phyloP scores from a whole-genome alignment of 176 grass and related monocot genomes.

The Aegilops sharonensis region DNA sequence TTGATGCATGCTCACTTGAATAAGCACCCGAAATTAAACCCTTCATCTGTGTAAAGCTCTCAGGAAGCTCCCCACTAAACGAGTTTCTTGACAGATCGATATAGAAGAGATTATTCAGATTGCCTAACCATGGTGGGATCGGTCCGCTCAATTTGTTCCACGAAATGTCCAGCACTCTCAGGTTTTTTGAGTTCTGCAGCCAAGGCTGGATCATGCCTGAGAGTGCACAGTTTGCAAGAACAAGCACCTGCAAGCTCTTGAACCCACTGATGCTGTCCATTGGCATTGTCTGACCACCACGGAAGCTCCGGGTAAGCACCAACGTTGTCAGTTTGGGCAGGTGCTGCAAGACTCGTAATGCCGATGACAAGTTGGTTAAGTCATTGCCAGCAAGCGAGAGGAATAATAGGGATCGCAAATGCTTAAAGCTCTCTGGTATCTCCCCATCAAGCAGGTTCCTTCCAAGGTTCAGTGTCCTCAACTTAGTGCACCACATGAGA shows the following conservation, averaged over 20 bases:
- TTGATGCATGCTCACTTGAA: neutral
- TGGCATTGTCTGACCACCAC: constrained; percentile 35
- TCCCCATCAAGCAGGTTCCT: constrained; percentile 49
- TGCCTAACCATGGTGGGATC: constrained; percentile 54
- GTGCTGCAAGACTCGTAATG: constrained; percentile 48
- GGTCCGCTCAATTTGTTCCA: constrained; percentile 61
- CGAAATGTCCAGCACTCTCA: constrained; percentile 61
- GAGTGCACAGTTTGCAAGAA: constrained; percentile 53
- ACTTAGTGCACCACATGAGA: constrained; percentile 26
- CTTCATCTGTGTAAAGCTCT: constrained; percentile 47
- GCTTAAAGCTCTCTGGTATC: constrained; percentile 47
- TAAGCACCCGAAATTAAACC: constrained; percentile 11
- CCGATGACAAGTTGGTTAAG: constrained; percentile 44
- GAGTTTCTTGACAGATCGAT: constrained; percentile 65
- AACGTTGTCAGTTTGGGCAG: constrained; percentile 48
- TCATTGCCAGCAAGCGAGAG: constrained; percentile 36
- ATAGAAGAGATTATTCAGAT: constrained; percentile 57
- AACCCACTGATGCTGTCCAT: constrained; percentile 42
- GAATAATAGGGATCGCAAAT: constrained; percentile 38
- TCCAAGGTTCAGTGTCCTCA: constrained; percentile 49
- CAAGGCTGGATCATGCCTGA: constrained; percentile 38
- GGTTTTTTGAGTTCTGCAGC: constrained; percentile 22
- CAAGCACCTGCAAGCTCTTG: constrained; percentile 47
- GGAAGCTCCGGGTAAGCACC: constrained; percentile 50
- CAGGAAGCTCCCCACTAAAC: constrained; percentile 52